These are phyloP conservation scores for Cadophora sp. DNA, from an alignment of 2,329 filamentous ascomycete species.

Conservation along the genomic window DNA sequence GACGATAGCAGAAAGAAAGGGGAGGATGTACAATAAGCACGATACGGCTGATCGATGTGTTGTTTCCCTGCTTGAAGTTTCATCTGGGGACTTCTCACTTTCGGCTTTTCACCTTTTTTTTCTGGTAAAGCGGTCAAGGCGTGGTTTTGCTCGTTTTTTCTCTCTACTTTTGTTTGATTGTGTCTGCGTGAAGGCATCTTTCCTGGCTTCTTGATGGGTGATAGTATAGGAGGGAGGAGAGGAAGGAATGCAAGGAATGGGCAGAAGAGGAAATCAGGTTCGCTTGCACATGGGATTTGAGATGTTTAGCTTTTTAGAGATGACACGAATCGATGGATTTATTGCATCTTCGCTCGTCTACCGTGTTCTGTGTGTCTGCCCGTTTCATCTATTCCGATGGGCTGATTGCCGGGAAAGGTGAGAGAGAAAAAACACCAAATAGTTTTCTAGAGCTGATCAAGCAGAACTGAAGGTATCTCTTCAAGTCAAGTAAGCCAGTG, in stretches of 20 bases:
- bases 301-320: slow-evolving; percentile 11
- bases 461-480: too few species aligned
- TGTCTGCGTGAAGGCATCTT: neutral
- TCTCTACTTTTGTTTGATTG: neutral
- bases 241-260: neutral
- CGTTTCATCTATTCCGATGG: too few species aligned
- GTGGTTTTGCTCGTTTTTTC: neutral
- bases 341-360: neutral
- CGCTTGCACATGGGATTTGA: neutral
- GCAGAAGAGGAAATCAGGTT: neutral
- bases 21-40: slow-evolving; percentile 29
- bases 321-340: slow-evolving; percentile 2
- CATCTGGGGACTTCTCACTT: neutral
- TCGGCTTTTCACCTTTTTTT: slow-evolving; percentile 2
- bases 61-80: neutral
- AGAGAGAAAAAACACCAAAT: too few species aligned
- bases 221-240: too few species aligned
- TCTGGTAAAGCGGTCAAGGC: slow-evolving; percentile 11
- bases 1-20: neutral
- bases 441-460: too few species aligned
- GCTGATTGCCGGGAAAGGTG: too few species aligned
- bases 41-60: neutral
- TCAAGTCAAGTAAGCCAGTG: too few species aligned
- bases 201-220: too few species aligned
- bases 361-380: neutral